Evolutionary conservation across 73 alveolate genomes (phyloP), one percentile per base, ranked within the genome.

Genomic region (Paramecium caudatum): DNA sequence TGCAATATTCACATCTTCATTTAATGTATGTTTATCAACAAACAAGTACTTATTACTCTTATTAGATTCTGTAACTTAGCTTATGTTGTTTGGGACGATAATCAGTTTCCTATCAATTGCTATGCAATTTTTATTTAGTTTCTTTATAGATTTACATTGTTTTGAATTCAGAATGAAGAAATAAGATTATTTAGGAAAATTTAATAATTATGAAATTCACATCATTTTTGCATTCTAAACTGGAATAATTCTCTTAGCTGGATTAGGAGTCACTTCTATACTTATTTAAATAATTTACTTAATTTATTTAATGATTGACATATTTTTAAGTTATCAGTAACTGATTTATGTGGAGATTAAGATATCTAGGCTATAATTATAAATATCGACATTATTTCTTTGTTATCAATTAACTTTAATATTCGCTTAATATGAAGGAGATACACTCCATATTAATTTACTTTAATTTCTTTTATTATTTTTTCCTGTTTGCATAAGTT

Each of bases 101-200:
- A 68, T 68, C 34, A 13, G 61, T 19, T 32, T 68, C 16, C 34
- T 68, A 8, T 68, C 84, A 33, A 68, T 37, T 13, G 50, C 50
- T 1, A 34, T 68, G 25, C 6, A 32, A 32, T 8, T 68, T n/a
- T 10, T 68, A 27, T 34, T 68, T 34, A 34, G 61, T 8, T 37
- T 68, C 9, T 4, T 68, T 5, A 68, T 68, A 25, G 50, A 34
- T 68, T 68, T 68, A 3, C 84, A 68, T 68, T 30, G 39, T 4
- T 34, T 37, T 34, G 84, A 68, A 37, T 68, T 34, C 15, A 68
- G 37, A 13, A 34, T 68, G 47, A 68, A 37, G 50, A 68, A 68
- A 0, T 36, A 68, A 34, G 50, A 68, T 68, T 34, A n/a, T 15
- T 37, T 68, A 34, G 84, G 84, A 34, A 68, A 43, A 10, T 34